Conservation (phyloP, 2,329 filamentous ascomycete genomes). For the Penicillium freii region DNA sequence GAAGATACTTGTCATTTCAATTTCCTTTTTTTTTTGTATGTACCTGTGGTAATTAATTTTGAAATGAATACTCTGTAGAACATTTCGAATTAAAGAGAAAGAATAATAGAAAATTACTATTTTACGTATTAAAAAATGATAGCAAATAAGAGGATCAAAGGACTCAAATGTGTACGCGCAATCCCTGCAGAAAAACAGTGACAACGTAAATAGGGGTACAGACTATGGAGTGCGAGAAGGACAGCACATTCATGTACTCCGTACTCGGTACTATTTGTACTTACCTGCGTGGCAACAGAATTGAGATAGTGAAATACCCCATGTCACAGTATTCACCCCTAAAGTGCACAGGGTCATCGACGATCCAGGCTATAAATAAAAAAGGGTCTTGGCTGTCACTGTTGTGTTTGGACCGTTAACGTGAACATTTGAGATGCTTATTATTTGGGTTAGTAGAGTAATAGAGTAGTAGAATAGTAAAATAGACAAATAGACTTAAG, state of each 20-base stretch:
- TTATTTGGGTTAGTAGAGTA: not conserved
- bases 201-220: not conserved
- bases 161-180: not conserved
- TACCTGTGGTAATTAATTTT: not conserved
- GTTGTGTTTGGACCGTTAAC: not conserved
- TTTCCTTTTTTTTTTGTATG: not conserved
- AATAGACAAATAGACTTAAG: not conserved
- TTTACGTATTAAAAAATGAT: not conserved
- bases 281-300: not conserved
- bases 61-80: not conserved
- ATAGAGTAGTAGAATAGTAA: not conserved
- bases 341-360: not conserved
- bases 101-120: not conserved
- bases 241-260: not conserved
- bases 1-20: not conserved
- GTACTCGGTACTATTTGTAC: too few species aligned
- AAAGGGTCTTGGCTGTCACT: not conserved
- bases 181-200: slow-evolving; percentile 1
- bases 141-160: not conserved
- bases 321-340: not conserved
- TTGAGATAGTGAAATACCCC: not conserved
- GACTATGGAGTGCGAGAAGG: not conserved
- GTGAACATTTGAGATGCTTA: not conserved
- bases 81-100: not conserved
- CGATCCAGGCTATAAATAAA: slow-evolving; percentile 9